Base-by-base conservation (phyloP, 176 grass and related monocot species). In the Oryza punctata region DNA sequence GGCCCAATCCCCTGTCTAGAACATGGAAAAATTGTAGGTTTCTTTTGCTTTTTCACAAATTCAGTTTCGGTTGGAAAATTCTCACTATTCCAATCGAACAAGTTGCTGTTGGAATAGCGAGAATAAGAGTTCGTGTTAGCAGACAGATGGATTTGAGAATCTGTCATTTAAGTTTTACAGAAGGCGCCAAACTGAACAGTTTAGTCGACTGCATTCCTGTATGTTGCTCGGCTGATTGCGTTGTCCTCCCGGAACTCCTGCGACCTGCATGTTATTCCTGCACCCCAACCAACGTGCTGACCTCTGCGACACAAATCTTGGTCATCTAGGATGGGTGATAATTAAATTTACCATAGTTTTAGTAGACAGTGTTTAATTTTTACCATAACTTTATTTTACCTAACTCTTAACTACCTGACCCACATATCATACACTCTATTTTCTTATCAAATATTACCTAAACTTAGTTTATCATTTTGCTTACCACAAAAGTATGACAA, bases 191-290 rank as follows among this genome's bases (percentile, higher is more conserved):
- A 21, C 70, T 6, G 38, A 78, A 72, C 59, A 11, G 46, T 35
- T 37, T n/a, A 50, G 1, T n/a, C 44, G 27, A 16, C 9, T 13
- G 3, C 5, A 50, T 52, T 59, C 43, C 49, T 54, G 49, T 19
- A 63, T 43, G 67, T 15, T 3, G 69, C 81, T 79, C 23, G 44
- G 61, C 25, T 16, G 33, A 85, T 28, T 21, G 37, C 61, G 65
- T n/a, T 5, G 11, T 21, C 26, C 44, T 18, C 81, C 71, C 41
- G 64, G 49, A 71, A 54, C 43, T 52, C 71, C 3, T 64, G 77
- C 40, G 46, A 64, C 49, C 10, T 32, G 87, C 82, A 81, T 71
- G 73, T 87, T 77, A 76, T 65, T 63, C 32, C 10, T 47, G 66
- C 64, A 25, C 26, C 32, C 50, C 65, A 27, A n/a, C 45, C 54